Percentiles rank a stretch among this genome's conserved stretches.
These are phyloP conservation scores for Lantana camara DNA, from an alignment of 257 asterid species.

Conservation along the genomic window DNA sequence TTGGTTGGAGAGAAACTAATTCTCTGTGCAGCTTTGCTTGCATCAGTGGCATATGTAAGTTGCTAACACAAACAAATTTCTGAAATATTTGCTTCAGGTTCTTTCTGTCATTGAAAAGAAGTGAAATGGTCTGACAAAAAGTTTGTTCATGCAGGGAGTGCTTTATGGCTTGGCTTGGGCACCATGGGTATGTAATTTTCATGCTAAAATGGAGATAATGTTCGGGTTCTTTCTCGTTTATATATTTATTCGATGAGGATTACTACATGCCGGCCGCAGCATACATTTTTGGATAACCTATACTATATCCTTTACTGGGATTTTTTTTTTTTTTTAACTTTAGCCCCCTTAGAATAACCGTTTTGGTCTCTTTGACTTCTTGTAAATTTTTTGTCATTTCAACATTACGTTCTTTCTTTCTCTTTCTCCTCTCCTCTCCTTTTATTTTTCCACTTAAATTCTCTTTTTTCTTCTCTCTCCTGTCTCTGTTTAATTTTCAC, in stretches of 20 bases:
- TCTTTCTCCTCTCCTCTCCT: no score
- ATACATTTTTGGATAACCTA: no score
- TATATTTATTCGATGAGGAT: no score
- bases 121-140: constrained; percentile 20
- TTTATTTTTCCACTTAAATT: no score
- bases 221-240: background rate
- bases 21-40: constrained; percentile 72
- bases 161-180: constrained; percentile 98
- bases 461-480: background rate
- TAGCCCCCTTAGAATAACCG: no score
- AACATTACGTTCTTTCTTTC: no score
- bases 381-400: no score
- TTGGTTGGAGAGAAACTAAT: constrained; percentile 81
- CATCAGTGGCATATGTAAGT: constrained; percentile 78
- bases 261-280: no score
- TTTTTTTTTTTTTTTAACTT: no score
- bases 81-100: background rate
- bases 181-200: constrained; percentile 65
- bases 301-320: no score
- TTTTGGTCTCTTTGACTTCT: no score
- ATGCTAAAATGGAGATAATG: background rate
- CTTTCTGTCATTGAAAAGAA: background rate
- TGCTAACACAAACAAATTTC: background rate
- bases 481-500: no score
- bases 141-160: constrained; percentile 59